phyloP scores from a whole-genome alignment of 192 early-diverging fungal genomes.

The Lunasporangiospora selenospora region DNA sequence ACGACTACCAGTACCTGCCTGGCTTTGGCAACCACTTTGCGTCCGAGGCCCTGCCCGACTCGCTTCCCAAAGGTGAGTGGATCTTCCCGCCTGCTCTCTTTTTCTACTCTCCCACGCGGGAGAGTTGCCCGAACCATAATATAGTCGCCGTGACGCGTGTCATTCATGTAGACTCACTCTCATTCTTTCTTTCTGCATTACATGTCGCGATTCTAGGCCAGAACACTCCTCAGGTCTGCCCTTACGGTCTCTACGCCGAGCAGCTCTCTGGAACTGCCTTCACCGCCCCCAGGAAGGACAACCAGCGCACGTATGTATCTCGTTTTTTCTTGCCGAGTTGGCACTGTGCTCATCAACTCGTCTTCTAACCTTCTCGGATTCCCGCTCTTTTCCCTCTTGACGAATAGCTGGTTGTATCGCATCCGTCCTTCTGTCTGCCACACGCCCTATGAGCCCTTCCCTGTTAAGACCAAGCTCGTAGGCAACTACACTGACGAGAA shows the following conservation, averaged over 20 bases:
- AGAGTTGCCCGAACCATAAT: too few species aligned
- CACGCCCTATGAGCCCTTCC: slow-evolving; percentile 62
- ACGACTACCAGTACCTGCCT: slow-evolving; percentile 67
- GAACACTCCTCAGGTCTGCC: slow-evolving; percentile 91
- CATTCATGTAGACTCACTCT: neutral
- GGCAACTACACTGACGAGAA: slow-evolving; percentile 61
- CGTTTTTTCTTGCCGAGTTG: neutral
- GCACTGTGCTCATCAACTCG: neutral
- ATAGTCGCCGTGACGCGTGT: too few species aligned
- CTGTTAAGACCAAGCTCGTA: slow-evolving; percentile 50
- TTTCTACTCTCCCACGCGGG: too few species aligned
- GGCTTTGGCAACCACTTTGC: slow-evolving; percentile 93
- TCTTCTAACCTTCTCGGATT: neutral
- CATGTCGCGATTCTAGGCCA: slow-evolving; percentile 59
- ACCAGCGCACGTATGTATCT: slow-evolving; percentile 70
- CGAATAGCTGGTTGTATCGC: slow-evolving; percentile 90
- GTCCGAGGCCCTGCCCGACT: slow-evolving; percentile 80
- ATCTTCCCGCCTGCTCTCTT: neutral
- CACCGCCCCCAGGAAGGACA: slow-evolving; percentile 79
- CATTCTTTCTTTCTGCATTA: neutral
- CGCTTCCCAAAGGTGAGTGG: slow-evolving; percentile 78
- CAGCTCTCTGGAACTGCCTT: slow-evolving; percentile 94
- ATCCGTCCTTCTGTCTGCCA: slow-evolving; percentile 92
- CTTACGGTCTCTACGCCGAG: slow-evolving; percentile 93
- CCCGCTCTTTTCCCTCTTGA: neutral